phyloP scores from a whole-genome alignment of 805 yeast species.

The Myxozyma mucilagina region DNA sequence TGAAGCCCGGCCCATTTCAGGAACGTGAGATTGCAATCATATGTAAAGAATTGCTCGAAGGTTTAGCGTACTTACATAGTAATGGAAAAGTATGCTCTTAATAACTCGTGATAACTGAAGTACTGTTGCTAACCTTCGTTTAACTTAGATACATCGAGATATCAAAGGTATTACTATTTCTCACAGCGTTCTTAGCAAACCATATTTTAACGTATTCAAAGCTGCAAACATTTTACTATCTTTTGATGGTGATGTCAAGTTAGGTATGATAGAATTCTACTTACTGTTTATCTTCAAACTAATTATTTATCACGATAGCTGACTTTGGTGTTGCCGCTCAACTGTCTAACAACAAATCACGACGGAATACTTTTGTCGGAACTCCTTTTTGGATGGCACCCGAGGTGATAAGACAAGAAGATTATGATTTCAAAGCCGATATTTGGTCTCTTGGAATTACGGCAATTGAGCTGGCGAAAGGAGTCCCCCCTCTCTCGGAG shows the following conservation, averaged over 20 bases:
- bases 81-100: constrained; percentile 49
- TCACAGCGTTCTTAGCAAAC: not conserved
- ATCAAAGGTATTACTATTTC: constrained; percentile 50
- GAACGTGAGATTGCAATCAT: constrained; percentile 58
- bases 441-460: constrained; percentile 82
- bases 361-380: constrained; percentile 50
- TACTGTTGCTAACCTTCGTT: not conserved
- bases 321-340: constrained; percentile 96
- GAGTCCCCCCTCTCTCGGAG: constrained; percentile 67
- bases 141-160: constrained; percentile 74
- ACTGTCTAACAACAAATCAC: constrained; percentile 56
- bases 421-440: constrained; percentile 70
- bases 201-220: not conserved
- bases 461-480: constrained; percentile 67
- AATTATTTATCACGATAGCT: constrained; percentile 45
- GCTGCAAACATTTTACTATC: constrained; percentile 86
- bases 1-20: constrained; percentile 56
- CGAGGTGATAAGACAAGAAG: constrained; percentile 88
- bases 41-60: constrained; percentile 56
- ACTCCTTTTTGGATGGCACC: constrained; percentile 97
- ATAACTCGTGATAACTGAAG: too few species aligned
- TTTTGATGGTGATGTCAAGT: constrained; percentile 69
- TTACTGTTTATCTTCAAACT: too few species aligned
- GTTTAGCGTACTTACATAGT: constrained; percentile 64
- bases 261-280: constrained; percentile 37